A percentile compares a stretch with the other conserved stretches of the same genome.
These are phyloP conservation scores for Ogataea ganodermae DNA, from an alignment of 805 yeast species.

Conservation along the genomic window DNA sequence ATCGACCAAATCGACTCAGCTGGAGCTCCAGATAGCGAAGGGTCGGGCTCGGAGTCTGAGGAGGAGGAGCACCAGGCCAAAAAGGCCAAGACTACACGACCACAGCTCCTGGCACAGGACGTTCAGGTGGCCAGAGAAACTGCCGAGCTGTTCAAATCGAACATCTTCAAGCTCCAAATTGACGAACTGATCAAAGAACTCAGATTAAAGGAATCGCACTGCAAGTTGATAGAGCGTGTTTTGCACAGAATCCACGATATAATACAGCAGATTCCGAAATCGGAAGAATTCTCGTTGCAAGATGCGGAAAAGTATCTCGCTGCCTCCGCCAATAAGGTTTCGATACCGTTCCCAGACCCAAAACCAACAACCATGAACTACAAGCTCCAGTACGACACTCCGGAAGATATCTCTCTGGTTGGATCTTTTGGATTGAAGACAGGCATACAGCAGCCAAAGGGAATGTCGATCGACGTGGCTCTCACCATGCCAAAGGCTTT, in stretches of 20 bases:
- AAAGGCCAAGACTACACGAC: slow-evolving; percentile 15
- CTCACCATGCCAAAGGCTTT: slow-evolving; percentile 76
- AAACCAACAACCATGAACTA: slow-evolving; percentile 72
- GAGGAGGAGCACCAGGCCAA: slow-evolving; percentile 16
- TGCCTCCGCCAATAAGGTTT: slow-evolving; percentile 46
- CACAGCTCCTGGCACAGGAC: slow-evolving; percentile 66
- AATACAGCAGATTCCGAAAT: slow-evolving; percentile 63
- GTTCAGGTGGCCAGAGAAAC: slow-evolving; percentile 91
- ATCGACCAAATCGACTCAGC: not conserved
- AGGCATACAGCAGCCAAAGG: slow-evolving; percentile 62
- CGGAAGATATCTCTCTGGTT: slow-evolving; percentile 73
- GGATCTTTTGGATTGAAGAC: slow-evolving; percentile 91
- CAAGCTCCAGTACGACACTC: slow-evolving; percentile 67
- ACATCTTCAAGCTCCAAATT: slow-evolving; percentile 91
- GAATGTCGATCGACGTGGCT: slow-evolving; percentile 73
- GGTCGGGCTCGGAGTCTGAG: slow-evolving; percentile 17
- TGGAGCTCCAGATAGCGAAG: not conserved
- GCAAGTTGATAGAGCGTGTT: slow-evolving; percentile 67
- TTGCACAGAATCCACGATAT: slow-evolving; percentile 71
- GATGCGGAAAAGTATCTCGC: slow-evolving; percentile 61
- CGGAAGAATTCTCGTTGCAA: slow-evolving; percentile 50
- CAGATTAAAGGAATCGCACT: slow-evolving; percentile 67
- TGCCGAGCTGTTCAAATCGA: slow-evolving; percentile 90
- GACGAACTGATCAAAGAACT: slow-evolving; percentile 88
- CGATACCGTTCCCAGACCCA: slow-evolving; percentile 89